phyloP scores from a whole-genome alignment of 768 basidiomycete species.

The Agaricus subrufescens region DNA sequence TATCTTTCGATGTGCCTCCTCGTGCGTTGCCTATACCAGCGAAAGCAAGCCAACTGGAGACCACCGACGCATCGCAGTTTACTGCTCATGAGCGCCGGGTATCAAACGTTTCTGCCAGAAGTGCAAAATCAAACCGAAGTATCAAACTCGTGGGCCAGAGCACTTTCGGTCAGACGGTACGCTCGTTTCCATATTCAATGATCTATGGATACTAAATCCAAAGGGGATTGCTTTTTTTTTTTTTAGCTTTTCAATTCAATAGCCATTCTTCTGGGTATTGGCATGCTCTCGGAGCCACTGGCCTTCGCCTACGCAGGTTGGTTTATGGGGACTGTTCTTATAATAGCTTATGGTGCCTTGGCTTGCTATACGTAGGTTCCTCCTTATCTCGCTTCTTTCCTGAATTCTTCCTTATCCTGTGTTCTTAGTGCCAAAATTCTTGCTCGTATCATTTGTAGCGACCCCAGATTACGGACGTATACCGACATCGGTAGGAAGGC shows the following conservation, averaged over 20 bases:
- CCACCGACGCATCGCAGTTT: constrained; percentile 16
- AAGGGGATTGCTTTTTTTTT: background rate
- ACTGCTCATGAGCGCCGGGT: constrained; percentile 28
- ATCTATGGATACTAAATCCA: background rate
- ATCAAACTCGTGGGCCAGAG: constrained; percentile 46
- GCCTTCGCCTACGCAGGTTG: constrained; percentile 93
- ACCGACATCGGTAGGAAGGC: constrained; percentile 88
- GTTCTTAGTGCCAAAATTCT: constrained; percentile 76
- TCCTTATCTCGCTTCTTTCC: background rate
- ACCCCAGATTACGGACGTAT: constrained; percentile 73
- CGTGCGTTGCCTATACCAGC: background rate
- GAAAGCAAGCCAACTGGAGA: constrained; percentile 6
- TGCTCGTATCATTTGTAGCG: constrained; percentile 66
- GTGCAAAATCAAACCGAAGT: constrained; percentile 15
- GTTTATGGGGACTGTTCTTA: constrained; percentile 69
- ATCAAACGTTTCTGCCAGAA: constrained; percentile 17
- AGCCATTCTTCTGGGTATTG: constrained; percentile 83
- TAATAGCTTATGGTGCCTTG: constrained; percentile 71
- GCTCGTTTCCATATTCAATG: constrained; percentile 14
- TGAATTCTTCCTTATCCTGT: background rate
- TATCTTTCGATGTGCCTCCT: constrained; percentile 15
- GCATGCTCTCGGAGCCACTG: constrained; percentile 84
- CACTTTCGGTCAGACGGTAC: constrained; percentile 70
- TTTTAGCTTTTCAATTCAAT: constrained; percentile 82
- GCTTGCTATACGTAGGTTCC: constrained; percentile 84